Percentiles rank a stretch among this genome's conserved stretches.
These are phyloP conservation scores for Juglanconis sp. DNA, from an alignment of 2,329 filamentous ascomycete species.

Conservation along the genomic window DNA sequence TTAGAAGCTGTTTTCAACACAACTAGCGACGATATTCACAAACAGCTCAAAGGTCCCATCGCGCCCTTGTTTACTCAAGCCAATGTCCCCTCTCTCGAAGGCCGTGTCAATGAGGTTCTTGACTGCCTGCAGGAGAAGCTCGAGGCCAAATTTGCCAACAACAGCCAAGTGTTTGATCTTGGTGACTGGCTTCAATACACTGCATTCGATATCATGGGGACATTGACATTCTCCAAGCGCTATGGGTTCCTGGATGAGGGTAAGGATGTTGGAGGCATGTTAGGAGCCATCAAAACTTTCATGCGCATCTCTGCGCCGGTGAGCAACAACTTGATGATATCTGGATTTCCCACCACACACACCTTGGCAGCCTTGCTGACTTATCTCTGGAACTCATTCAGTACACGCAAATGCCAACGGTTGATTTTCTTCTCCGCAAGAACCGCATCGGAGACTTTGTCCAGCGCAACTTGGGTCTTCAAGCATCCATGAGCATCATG, in stretches of 20 bases:
- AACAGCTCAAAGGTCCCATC: slow-evolving; percentile 26
- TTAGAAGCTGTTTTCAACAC: slow-evolving; percentile 29
- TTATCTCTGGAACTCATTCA: slow-evolving; percentile 21
- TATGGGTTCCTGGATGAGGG: slow-evolving; percentile 51
- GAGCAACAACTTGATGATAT: slow-evolving; percentile 31
- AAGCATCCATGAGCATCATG: too few species aligned
- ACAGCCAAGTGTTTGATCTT: slow-evolving; percentile 31
- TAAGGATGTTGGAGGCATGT: slow-evolving; percentile 45
- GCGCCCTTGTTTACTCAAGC: slow-evolving; percentile 23
- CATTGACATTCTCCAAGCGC: slow-evolving; percentile 47
- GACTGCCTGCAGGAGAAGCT: slow-evolving; percentile 18
- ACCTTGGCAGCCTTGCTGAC: slow-evolving; percentile 36
- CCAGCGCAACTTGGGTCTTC: too few species aligned
- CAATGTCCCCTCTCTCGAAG: slow-evolving; percentile 23
- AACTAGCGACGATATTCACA: slow-evolving; percentile 28
- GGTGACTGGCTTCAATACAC: slow-evolving; percentile 43
- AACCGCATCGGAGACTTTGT: too few species aligned
- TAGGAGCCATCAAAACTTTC: slow-evolving; percentile 48
- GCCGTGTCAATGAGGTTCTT: slow-evolving; percentile 23
- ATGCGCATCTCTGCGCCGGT: slow-evolving; percentile 51
- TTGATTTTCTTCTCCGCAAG: too few species aligned
- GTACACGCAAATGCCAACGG: slow-evolving; percentile 11
- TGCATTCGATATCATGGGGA: slow-evolving; percentile 48
- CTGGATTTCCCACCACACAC: slow-evolving; percentile 28
- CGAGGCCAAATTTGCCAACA: slow-evolving; percentile 15